phyloP scores from a whole-genome alignment of 768 basidiomycete genomes.

The Lactarius pseudohatsudake region DNA sequence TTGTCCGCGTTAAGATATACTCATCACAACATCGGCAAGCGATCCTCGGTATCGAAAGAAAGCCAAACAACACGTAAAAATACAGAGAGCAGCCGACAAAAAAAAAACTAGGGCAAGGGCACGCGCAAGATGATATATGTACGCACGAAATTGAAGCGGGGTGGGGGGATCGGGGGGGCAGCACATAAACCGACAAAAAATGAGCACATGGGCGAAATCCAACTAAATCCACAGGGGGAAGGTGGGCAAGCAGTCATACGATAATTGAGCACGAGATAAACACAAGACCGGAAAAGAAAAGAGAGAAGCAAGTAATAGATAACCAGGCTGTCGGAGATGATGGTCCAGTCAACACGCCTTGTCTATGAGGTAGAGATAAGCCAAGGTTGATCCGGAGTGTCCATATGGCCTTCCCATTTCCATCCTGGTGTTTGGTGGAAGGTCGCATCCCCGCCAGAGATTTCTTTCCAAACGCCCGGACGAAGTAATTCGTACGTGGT shows the following conservation, averaged over 20 bases:
- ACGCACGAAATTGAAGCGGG: slow-evolving; percentile 16
- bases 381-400: slow-evolving; percentile 66
- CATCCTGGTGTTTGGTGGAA: slow-evolving; percentile 51
- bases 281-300: slow-evolving; percentile 19
- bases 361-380: slow-evolving; percentile 62
- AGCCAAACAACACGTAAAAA: slow-evolving; percentile 28
- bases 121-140: slow-evolving; percentile 21
- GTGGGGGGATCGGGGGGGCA: slow-evolving; percentile 24
- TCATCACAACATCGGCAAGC: slow-evolving; percentile 21
- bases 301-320: slow-evolving; percentile 20
- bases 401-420: slow-evolving; percentile 76
- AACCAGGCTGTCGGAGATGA: too few species aligned
- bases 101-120: slow-evolving; percentile 16
- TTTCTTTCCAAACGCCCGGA: too few species aligned
- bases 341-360: slow-evolving; percentile 5
- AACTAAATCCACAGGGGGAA: slow-evolving; percentile 22
- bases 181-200: slow-evolving; percentile 21
- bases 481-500: too few species aligned
- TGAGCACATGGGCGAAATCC: too few species aligned
- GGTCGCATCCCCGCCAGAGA: too few species aligned
- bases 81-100: too few species aligned
- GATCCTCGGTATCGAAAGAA: slow-evolving; percentile 28
- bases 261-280: slow-evolving; percentile 24
- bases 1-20: slow-evolving; percentile 22
- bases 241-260: neutral